Evolutionary conservation across 768 basidiomycete species (phyloP).

Genomic region (Amanita thiersii): DNA sequence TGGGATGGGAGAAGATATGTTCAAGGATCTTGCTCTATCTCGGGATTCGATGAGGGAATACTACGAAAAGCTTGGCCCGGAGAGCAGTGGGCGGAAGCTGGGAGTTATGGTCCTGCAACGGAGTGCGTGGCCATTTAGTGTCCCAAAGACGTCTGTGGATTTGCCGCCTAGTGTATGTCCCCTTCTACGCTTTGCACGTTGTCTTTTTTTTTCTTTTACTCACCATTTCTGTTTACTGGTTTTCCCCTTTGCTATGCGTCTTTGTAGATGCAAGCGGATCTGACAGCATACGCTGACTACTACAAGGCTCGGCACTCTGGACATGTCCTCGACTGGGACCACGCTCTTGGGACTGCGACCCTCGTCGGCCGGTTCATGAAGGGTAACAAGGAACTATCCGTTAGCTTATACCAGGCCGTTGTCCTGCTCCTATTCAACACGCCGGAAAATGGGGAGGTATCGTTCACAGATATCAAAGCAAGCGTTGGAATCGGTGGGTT

Average conservation of each 20-base stretch:
- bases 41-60: slow-evolving; percentile 65
- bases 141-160: slow-evolving; percentile 39
- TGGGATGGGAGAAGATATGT: slow-evolving; percentile 91
- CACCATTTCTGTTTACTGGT: neutral
- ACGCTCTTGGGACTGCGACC: slow-evolving; percentile 76
- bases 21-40: slow-evolving; percentile 80
- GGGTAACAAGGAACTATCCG: slow-evolving; percentile 77
- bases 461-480: slow-evolving; percentile 60
- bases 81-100: slow-evolving; percentile 39
- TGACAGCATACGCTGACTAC: slow-evolving; percentile 55
- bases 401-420: slow-evolving; percentile 87
- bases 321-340: slow-evolving; percentile 78
- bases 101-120: slow-evolving; percentile 79
- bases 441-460: slow-evolving; percentile 40
- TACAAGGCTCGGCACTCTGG: slow-evolving; percentile 77
- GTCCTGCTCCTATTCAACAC: slow-evolving; percentile 85
- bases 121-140: slow-evolving; percentile 81
- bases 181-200: too few relatives aligned
- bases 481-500: slow-evolving; percentile 66
- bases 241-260: slow-evolving; percentile 8
- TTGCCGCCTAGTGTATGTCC: slow-evolving; percentile 44
- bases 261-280: slow-evolving; percentile 63
- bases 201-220: too few relatives aligned
- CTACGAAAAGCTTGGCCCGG: slow-evolving; percentile 33
- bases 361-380: slow-evolving; percentile 61